Base-by-base conservation (phyloP, 306 rosid species). In the Cicer bijugum region DNA sequence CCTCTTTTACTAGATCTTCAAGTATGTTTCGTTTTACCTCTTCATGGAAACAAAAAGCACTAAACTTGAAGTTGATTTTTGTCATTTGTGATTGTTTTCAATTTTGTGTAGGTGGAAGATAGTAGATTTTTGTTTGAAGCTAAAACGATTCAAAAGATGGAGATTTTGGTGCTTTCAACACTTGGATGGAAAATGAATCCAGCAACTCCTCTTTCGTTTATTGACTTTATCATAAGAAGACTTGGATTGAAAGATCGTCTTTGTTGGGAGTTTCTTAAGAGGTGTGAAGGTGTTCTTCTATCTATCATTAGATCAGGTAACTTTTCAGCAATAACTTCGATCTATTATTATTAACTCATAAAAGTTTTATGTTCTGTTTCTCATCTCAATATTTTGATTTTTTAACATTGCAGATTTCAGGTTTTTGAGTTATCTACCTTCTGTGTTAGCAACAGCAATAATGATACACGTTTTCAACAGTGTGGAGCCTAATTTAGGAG, bases 101-200 rank as follows among this genome's bases (percentile, higher is more conserved):
- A 17, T 0, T 16, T 71, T 68, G 16, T 71, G 66, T 43, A 95
- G 97, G 97, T 89, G 82, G 96, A 92, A 61, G 93, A 88, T 1
- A 76, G 83, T 16, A 76, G 51, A 72, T 92, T 78, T 63, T 17
- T 87, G 43, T 92, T 92, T 38, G 97, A 95, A 82, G 97, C 96
- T 0, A 88, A 86, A 28, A 90, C 88, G 47, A 87, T 95, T 8
- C 86, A 84, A 71, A 85, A 82, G 65, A 95, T 91, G 99, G 99
- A 92, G 70, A 85, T 95, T 82, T 76, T 95, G 81, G 90, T 95
- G 3, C 99, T 95, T 66, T 88, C 97, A 6, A 86, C 97, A 4
- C 97, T 95, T 6, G 78, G 81, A 17, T 95, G 99, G 99, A 88
- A 87, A 82, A 91, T 95, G 99, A 88, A 87, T 74, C 97, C 93